Evolutionary conservation across 345 rosid species (phyloP).

Genomic region (Eucalyptus rudis): DNA sequence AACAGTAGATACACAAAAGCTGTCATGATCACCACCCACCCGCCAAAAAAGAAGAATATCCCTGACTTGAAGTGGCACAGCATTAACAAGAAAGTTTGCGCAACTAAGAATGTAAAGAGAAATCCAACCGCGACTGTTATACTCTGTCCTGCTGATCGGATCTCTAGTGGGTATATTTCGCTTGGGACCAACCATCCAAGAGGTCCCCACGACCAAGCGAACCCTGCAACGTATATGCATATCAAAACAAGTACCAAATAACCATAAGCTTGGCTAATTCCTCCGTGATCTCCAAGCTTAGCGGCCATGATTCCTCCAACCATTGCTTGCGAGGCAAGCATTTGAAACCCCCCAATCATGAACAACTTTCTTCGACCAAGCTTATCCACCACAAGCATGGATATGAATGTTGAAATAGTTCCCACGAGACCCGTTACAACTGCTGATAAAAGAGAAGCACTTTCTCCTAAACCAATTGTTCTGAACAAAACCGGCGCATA

Average conservation of each 20-base stretch:
- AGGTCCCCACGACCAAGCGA: slow-evolving; percentile 46
- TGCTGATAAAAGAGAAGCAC: slow-evolving; percentile 44
- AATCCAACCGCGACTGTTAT: slow-evolving; percentile 31
- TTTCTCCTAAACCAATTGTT: slow-evolving; percentile 57
- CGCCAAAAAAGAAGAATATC: slow-evolving; percentile 39
- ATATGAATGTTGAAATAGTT: slow-evolving; percentile 14
- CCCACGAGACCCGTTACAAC: slow-evolving; percentile 42
- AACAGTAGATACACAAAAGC: slow-evolving; percentile 15
- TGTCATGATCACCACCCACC: slow-evolving; percentile 36
- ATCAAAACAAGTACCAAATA: slow-evolving; percentile 12
- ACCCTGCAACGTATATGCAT: slow-evolving; percentile 22
- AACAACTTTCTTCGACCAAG: slow-evolving; percentile 41
- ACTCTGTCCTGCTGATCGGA: slow-evolving; percentile 32
- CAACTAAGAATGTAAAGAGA: slow-evolving; percentile 24
- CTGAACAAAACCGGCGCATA: slow-evolving; percentile 63
- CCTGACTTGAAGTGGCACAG: slow-evolving; percentile 33
- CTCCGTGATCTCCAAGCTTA: slow-evolving; percentile 38
- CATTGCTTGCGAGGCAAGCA: slow-evolving; percentile 42
- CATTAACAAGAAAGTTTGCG: slow-evolving; percentile 23
- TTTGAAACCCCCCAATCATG: slow-evolving; percentile 42
- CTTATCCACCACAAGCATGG: slow-evolving; percentile 53
- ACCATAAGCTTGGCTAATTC: slow-evolving; percentile 16
- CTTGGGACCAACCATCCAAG: slow-evolving; percentile 45
- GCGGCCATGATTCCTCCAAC: slow-evolving; percentile 32
- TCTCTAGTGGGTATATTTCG: slow-evolving; percentile 32